Conservation (phyloP, 441 rosid species). For the Erodium moschatum region DNA sequence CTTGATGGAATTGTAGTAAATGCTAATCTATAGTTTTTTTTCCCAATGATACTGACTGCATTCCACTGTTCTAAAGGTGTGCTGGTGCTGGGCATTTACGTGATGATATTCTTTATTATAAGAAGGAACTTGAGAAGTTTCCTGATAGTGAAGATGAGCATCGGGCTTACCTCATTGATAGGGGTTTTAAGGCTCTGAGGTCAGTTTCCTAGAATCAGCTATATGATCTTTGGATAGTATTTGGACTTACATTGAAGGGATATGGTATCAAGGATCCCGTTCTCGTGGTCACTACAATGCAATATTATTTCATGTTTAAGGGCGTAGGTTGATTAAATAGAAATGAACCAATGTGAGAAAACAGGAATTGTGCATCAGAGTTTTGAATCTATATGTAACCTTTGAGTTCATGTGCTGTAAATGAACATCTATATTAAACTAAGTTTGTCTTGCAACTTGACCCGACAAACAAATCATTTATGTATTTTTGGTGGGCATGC, state of each 20-base stretch:
- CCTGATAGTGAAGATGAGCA: conserved; percentile 51
- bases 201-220: conserved; percentile 25
- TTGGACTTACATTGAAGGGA: conserved; percentile 4
- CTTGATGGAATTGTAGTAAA: background rate
- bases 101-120: conserved; percentile 66
- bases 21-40: background rate
- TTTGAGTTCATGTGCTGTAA: too few relatives aligned
- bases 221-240: conserved; percentile 9
- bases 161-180: conserved; percentile 58
- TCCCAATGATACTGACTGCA: conserved; percentile 19
- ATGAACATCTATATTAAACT: too few relatives aligned
- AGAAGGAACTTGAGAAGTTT: conserved; percentile 51
- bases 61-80: conserved; percentile 43
- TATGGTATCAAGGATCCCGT: background rate
- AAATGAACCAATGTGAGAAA: background rate
- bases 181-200: conserved; percentile 91
- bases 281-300: background rate
- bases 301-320: background rate
- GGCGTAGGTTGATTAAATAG: background rate
- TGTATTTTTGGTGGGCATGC: conserved; percentile 21
- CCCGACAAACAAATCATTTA: too few relatives aligned
- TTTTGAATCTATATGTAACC: too few relatives aligned
- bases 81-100: conserved; percentile 92
- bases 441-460: too few relatives aligned
- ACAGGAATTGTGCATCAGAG: too few relatives aligned